Conservation (phyloP, 2,329 filamentous ascomycete genomes). For the Chrysosporium queenslandicum region DNA sequence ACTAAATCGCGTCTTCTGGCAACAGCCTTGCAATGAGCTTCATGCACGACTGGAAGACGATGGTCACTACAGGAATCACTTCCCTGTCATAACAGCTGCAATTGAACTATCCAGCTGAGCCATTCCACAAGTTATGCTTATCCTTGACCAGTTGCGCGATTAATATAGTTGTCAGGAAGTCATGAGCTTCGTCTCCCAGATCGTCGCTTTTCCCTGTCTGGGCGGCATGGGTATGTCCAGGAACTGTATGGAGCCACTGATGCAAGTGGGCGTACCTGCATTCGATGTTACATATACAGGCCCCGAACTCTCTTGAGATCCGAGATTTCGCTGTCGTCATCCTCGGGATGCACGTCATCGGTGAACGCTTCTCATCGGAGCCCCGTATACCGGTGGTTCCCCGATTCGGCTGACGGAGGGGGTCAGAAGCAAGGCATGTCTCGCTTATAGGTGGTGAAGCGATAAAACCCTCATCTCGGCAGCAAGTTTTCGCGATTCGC, state of each 20-base stretch:
- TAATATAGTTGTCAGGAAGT: background rate
- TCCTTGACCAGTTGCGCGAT: background rate
- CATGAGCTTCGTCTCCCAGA: background rate
- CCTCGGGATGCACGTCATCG: background rate
- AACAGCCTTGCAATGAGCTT: no score
- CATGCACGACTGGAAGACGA: no score
- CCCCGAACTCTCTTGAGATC: background rate
- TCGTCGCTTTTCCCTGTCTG: background rate
- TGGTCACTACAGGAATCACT: no score
- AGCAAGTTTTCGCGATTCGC: background rate
- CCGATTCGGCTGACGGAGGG: background rate
- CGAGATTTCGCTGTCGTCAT: background rate
- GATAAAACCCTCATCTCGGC: no score
- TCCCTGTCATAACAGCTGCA: no score
- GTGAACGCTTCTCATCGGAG: background rate
- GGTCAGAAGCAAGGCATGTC: no score
- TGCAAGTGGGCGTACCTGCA: conserved; percentile 9
- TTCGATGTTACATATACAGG: conserved; percentile 6
- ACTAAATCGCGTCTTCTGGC: no score
- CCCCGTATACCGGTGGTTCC: background rate
- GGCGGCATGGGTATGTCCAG: conserved; percentile 2
- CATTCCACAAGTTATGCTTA: background rate
- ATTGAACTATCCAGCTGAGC: background rate
- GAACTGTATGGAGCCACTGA: conserved; percentile 1
- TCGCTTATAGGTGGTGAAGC: no score